phyloP scores from a whole-genome alignment of 2,329 filamentous ascomycete genomes.

The Epichloe elymi region DNA sequence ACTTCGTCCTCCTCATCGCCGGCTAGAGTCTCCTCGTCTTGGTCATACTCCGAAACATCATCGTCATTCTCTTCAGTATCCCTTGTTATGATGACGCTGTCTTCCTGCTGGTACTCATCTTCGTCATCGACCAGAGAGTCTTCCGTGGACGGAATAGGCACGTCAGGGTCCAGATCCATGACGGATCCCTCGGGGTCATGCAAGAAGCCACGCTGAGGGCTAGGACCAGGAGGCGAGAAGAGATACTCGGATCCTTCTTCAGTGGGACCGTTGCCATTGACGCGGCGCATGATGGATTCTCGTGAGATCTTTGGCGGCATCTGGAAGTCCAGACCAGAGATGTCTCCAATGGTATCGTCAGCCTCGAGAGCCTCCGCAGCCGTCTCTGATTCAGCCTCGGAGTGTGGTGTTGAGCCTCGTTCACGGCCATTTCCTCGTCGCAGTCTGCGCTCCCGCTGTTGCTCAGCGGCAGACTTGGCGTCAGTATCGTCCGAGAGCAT shows the following conservation, averaged over 20 bases:
- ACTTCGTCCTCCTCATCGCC: constrained; percentile 30
- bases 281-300: constrained; percentile 82
- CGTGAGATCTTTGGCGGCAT: constrained; percentile 72
- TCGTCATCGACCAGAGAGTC: constrained; percentile 46
- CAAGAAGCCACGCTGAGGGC: constrained; percentile 39
- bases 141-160: constrained; percentile 81
- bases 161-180: constrained; percentile 59
- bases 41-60: constrained; percentile 54
- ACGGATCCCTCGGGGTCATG: constrained; percentile 12
- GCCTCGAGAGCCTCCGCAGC: constrained; percentile 33
- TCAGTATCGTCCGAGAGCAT: constrained; percentile 60
- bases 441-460: constrained; percentile 56
- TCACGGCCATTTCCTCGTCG: constrained; percentile 45
- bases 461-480: constrained; percentile 46
- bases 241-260: constrained; percentile 49
- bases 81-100: constrained; percentile 54
- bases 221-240: constrained; percentile 49
- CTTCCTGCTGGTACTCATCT: constrained; percentile 36
- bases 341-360: constrained; percentile 46
- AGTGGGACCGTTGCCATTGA: constrained; percentile 51
- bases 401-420: constrained; percentile 30
- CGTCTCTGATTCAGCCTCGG: constrained; percentile 23
- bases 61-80: constrained; percentile 47
- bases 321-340: constrained; percentile 49
- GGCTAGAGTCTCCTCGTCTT: constrained; percentile 47